phyloP scores from a whole-genome alignment of 257 asterid genomes.

The Solanum pimpinellifolium region DNA sequence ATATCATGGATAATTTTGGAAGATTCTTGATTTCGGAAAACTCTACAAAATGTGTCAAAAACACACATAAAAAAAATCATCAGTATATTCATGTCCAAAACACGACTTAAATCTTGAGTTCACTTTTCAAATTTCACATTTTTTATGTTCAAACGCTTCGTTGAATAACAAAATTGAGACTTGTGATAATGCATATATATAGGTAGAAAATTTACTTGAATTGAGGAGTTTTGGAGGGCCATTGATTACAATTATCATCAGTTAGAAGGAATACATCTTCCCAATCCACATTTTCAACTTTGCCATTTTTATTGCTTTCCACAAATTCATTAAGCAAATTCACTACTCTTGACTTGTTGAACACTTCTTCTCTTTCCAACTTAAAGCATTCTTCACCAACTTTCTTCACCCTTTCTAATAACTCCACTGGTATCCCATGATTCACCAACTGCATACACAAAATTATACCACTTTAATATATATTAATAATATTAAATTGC shows the following conservation, averaged over 20 bases:
- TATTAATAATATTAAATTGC: no score
- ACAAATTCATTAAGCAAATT: slow-evolving; percentile 35
- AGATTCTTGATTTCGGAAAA: background rate
- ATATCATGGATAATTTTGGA: background rate
- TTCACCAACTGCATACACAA: slow-evolving; percentile 44
- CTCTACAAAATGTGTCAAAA: background rate
- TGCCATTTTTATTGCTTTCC: slow-evolving; percentile 31
- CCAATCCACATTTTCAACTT: slow-evolving; percentile 60
- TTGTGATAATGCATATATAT: background rate
- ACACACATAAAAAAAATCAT: background rate
- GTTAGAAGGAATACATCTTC: slow-evolving; percentile 79
- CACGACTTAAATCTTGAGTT: background rate
- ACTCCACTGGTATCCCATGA: slow-evolving; percentile 63
- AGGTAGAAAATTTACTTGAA: slow-evolving; percentile 33
- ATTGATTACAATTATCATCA: slow-evolving; percentile 54
- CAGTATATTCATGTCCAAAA: background rate
- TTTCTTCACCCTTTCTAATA: slow-evolving; percentile 59
- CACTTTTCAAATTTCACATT: background rate
- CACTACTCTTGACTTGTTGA: slow-evolving; percentile 42
- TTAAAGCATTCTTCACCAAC: slow-evolving; percentile 47
- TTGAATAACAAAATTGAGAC: background rate
- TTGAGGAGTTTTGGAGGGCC: slow-evolving; percentile 48
- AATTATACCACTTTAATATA: background rate
- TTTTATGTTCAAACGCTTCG: background rate
- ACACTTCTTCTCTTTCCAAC: slow-evolving; percentile 40